These are phyloP conservation scores for Paramarasmius palmivorus DNA, from an alignment of 1,284 basidiomycete species.

Conservation along the genomic window DNA sequence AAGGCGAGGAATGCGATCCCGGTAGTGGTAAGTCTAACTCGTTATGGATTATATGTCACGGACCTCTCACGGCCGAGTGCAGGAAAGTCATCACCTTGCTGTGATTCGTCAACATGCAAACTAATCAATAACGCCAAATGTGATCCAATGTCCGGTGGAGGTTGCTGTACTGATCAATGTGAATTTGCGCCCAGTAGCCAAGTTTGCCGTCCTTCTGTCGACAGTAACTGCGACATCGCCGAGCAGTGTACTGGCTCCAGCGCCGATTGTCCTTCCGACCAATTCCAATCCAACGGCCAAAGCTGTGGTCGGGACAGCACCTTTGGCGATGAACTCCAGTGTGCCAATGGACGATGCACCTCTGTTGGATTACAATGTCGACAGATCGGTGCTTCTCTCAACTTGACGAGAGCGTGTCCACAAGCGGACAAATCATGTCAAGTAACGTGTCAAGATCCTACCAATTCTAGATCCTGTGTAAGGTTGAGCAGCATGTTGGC, in stretches of 20 bases:
- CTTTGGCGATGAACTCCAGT: slow-evolving; percentile 54
- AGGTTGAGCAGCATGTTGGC: slow-evolving; percentile 75
- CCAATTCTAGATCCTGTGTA: slow-evolving; percentile 63
- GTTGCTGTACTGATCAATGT: slow-evolving; percentile 79
- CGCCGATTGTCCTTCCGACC: slow-evolving; percentile 73
- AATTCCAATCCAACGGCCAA: slow-evolving; percentile 67
- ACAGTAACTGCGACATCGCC: slow-evolving; percentile 71
- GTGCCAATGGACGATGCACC: slow-evolving; percentile 85
- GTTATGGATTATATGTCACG: slow-evolving; percentile 21
- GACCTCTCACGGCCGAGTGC: slow-evolving; percentile 61
- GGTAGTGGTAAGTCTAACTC: background rate
- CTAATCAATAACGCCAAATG: slow-evolving; percentile 75
- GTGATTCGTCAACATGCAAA: slow-evolving; percentile 78
- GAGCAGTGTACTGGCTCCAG: slow-evolving; percentile 82
- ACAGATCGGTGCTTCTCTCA: slow-evolving; percentile 69
- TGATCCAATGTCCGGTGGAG: slow-evolving; percentile 69
- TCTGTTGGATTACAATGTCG: slow-evolving; percentile 84
- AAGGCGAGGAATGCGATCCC: slow-evolving; percentile 72
- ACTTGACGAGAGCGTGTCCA: slow-evolving; percentile 68
- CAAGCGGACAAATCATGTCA: slow-evolving; percentile 69
- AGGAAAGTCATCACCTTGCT: slow-evolving; percentile 59
- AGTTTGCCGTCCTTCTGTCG: slow-evolving; percentile 74
- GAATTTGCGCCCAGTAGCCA: slow-evolving; percentile 64
- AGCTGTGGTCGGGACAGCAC: slow-evolving; percentile 50
- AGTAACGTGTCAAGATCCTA: slow-evolving; percentile 81